These are phyloP conservation scores for Luvunga scandens DNA, from an alignment of 345 rosid species.

Conservation along the genomic window DNA sequence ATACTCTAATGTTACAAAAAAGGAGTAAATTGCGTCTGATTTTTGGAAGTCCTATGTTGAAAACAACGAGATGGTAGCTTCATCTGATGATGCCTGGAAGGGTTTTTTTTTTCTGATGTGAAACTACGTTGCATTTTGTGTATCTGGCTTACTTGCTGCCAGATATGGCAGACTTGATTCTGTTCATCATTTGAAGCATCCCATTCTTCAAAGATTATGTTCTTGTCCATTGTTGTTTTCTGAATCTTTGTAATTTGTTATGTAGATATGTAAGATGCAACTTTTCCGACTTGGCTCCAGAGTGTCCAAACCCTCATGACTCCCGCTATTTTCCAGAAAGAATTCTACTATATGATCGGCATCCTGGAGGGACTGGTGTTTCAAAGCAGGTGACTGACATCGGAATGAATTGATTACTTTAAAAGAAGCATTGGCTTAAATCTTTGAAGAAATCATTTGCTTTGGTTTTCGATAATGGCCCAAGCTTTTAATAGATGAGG, in stretches of 20 bases:
- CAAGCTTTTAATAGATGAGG: not conserved
- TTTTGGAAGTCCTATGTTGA: not conserved
- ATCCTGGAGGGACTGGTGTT: slow-evolving; percentile 93
- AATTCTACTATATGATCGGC: slow-evolving; percentile 82
- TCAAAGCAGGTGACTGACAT: slow-evolving; percentile 54
- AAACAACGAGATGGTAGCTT: not conserved
- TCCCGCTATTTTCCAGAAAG: slow-evolving; percentile 57
- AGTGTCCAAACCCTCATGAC: slow-evolving; percentile 74
- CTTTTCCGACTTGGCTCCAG: slow-evolving; percentile 87
- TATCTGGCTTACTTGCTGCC: not conserved
- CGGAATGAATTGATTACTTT: slow-evolving; percentile 1
- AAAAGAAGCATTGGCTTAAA: not conserved
- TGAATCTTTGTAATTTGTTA: slow-evolving; percentile 15
- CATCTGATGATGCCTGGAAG: not conserved
- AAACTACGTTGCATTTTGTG: not conserved
- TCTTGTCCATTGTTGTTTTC: not conserved
- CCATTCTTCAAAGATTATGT: not conserved
- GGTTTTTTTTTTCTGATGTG: not conserved
- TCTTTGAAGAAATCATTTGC: not conserved
- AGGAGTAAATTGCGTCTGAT: not conserved
- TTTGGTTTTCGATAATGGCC: not conserved
- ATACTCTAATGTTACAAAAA: not conserved
- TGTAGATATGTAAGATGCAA: slow-evolving; percentile 73
- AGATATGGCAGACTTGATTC: not conserved
- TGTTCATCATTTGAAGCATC: not conserved